Percentiles rank a stretch among this genome's conserved stretches.
These are phyloP conservation scores for Trichoderma atroviride DNA, from an alignment of 2,329 filamentous ascomycete species.

Conservation along the genomic window DNA sequence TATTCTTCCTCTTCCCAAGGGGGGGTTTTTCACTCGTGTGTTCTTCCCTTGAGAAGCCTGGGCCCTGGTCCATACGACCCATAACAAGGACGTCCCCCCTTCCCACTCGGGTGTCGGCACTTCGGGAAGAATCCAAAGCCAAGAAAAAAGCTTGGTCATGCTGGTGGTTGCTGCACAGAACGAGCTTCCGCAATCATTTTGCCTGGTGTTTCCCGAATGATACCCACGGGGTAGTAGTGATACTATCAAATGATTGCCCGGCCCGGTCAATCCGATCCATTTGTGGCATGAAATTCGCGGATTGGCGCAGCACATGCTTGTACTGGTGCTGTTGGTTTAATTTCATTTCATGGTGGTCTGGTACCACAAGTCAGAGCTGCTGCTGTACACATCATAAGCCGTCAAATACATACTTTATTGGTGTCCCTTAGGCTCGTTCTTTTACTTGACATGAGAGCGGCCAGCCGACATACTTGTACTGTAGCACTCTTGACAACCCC, in stretches of 20 bases:
- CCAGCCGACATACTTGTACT: not conserved
- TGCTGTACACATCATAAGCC: not conserved
- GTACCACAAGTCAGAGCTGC: not conserved
- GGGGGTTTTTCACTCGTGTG: not conserved
- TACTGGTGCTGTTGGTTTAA: not conserved
- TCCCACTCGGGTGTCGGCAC: not conserved
- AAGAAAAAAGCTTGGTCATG: slow-evolving; percentile 17
- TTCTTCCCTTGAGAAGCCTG: not conserved
- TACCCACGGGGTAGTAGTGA: not conserved
- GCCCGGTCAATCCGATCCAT: slow-evolving; percentile 4
- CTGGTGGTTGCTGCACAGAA: not conserved
- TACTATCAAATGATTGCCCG: slow-evolving; percentile 3
- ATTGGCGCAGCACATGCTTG: not conserved
- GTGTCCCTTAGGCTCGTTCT: not conserved
- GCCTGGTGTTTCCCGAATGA: not conserved
- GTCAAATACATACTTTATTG: not conserved
- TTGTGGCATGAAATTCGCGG: not conserved
- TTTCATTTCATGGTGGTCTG: not conserved
- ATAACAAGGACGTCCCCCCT: not conserved
- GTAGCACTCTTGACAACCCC: not conserved
- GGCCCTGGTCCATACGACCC: not conserved
- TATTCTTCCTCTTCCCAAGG: not conserved
- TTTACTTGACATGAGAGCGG: not conserved
- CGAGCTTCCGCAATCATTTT: not conserved
- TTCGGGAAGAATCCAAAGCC: not conserved